A percentile compares a stretch with the other conserved stretches of the same genome.
phyloP scores from a whole-genome alignment of 805 yeast genomes.

The Diddensiella transvaalensis region DNA sequence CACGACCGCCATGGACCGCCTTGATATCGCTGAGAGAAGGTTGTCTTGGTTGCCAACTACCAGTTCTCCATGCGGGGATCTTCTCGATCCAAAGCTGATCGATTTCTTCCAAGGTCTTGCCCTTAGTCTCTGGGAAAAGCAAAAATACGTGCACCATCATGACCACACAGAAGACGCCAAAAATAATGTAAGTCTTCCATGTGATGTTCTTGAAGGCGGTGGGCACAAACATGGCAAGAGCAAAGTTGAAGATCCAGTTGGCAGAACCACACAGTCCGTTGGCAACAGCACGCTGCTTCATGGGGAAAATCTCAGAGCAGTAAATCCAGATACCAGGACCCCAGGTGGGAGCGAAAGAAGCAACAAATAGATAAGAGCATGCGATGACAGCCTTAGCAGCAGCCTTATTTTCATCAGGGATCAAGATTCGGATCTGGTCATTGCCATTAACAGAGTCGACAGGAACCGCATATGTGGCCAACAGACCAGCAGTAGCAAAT shows the following conservation, averaged over 20 bases:
- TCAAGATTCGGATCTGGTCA: constrained; percentile 30
- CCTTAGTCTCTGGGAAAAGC: constrained; percentile 27
- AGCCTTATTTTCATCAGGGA: constrained; percentile 28
- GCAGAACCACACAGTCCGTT: constrained; percentile 48
- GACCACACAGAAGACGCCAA: constrained; percentile 49
- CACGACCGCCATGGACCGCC: constrained; percentile 26
- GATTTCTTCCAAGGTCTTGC: constrained; percentile 38
- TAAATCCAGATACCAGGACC: constrained; percentile 53
- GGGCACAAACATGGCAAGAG: constrained; percentile 60
- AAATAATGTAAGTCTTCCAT: constrained; percentile 60
- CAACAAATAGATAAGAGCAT: constrained; percentile 55
- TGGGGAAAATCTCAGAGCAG: constrained; percentile 52
- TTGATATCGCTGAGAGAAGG: constrained; percentile 26
- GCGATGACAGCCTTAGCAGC: constrained; percentile 52
- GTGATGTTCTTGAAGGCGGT: constrained; percentile 47
- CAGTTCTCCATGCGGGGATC: constrained; percentile 79
- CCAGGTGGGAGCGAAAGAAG: constrained; percentile 80
- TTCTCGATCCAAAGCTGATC: constrained; percentile 44
- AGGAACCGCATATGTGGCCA: constrained; percentile 32
- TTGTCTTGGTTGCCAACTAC: constrained; percentile 55
- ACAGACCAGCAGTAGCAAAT: constrained; percentile 52
- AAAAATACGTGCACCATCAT: constrained; percentile 43
- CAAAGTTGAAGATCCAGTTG: constrained; percentile 40
- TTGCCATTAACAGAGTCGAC: constrained; percentile 33
- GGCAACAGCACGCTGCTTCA: constrained; percentile 50